These are phyloP conservation scores for Daldinia decipiens DNA, from an alignment of 495 filamentous ascomycete species.

Conservation along the genomic window DNA sequence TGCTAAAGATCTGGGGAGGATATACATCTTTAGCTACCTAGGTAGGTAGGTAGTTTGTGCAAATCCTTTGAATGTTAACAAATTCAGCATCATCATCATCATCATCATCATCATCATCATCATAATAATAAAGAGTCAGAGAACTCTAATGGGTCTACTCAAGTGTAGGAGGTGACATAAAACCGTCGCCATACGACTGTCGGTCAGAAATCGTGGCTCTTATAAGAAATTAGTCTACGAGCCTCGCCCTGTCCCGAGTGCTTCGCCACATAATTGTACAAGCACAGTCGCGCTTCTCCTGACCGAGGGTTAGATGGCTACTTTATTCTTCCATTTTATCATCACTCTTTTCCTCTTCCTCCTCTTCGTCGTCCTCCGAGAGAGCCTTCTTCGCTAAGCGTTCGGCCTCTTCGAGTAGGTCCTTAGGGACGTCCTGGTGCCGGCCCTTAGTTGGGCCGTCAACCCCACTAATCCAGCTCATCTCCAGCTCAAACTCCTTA, in stretches of 20 bases:
- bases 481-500: slow-evolving; percentile 99
- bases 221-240: slow-evolving; percentile 38
- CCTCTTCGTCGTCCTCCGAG: slow-evolving; percentile 80
- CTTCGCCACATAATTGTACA: slow-evolving; percentile 29
- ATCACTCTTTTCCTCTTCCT: slow-evolving; percentile 64
- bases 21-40: background rate
- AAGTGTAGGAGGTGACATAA: background rate
- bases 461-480: slow-evolving; percentile 91
- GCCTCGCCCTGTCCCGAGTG: slow-evolving; percentile 25
- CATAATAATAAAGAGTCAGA: background rate
- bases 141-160: background rate
- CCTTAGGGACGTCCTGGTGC: slow-evolving; percentile 91
- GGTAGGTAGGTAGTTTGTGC: background rate
- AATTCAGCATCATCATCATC: background rate
- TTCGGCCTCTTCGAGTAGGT: slow-evolving; percentile 90
- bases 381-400: slow-evolving; percentile 80
- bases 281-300: slow-evolving; percentile 19
- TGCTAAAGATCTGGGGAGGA: background rate
- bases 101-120: too few relatives aligned
- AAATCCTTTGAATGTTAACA: background rate
- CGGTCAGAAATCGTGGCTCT: slow-evolving; percentile 19
- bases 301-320: background rate
- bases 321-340: slow-evolving; percentile 82
- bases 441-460: slow-evolving; percentile 88
- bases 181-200: background rate